Conservation (phyloP, 2,329 filamentous ascomycete species). For the Claviceps monticola region DNA sequence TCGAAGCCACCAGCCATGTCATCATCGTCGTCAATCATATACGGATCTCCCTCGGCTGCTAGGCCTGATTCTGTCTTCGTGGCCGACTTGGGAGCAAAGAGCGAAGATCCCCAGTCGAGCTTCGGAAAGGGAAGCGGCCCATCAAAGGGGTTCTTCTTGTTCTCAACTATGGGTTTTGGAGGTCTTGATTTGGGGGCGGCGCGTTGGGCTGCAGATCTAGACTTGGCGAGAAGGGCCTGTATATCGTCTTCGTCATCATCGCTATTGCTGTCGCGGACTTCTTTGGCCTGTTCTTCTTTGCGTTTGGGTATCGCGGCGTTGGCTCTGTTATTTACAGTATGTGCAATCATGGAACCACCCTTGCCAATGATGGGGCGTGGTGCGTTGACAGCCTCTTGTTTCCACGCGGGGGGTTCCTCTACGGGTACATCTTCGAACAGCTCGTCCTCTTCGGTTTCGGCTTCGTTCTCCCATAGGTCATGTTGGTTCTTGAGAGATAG, state of each 20-base stretch:
- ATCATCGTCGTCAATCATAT: slow-evolving; percentile 22
- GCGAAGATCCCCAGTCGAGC: slow-evolving; percentile 52
- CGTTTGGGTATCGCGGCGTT: slow-evolving; percentile 42
- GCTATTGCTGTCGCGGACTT: slow-evolving; percentile 46
- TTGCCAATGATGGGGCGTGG: slow-evolving; percentile 37
- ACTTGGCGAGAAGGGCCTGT: slow-evolving; percentile 58
- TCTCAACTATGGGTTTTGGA: slow-evolving; percentile 28
- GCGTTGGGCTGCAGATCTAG: slow-evolving; percentile 43
- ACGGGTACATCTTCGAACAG: slow-evolving; percentile 37
- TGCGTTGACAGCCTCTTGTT: slow-evolving; percentile 36
- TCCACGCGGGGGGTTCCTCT: slow-evolving; percentile 34
- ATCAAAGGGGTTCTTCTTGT: slow-evolving; percentile 50
- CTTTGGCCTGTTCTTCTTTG: slow-evolving; percentile 10
- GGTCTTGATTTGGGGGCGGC: slow-evolving; percentile 11
- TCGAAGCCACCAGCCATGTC: slow-evolving; percentile 54
- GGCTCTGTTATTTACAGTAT: slow-evolving; percentile 60
- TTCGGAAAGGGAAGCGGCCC: slow-evolving; percentile 88
- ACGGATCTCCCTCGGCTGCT: not conserved
- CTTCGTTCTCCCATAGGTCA: slow-evolving; percentile 20
- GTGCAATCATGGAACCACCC: slow-evolving; percentile 51
- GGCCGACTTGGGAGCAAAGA: slow-evolving; percentile 33
- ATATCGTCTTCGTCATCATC: slow-evolving; percentile 75
- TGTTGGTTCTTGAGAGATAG: slow-evolving; percentile 64
- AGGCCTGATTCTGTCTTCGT: slow-evolving; percentile 11
- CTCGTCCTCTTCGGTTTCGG: slow-evolving; percentile 28